Base-by-base conservation (phyloP, 2,329 filamentous ascomycete genomes). In the Knufia fluminis region DNA sequence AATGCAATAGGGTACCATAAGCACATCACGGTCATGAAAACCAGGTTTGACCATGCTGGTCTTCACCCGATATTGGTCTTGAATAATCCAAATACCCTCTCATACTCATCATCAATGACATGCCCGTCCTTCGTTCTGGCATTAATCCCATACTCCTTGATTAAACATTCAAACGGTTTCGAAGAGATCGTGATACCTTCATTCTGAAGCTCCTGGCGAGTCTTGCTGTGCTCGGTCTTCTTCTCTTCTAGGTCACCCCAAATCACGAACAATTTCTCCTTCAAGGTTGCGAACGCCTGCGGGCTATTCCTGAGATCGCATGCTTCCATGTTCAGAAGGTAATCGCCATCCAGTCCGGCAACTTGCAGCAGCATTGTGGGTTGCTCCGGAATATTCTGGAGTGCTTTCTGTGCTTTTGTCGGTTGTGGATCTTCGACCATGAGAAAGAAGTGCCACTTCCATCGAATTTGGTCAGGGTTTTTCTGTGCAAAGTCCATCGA, bases 191-290 rank as follows among this genome's bases (percentile, higher is more conserved):
- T n/a, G 51, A 58, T 52, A 57, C 49, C 16, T n/a, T 41, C 22
- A 36, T 50, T 48, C 32, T 40, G 45, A n/a, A 55, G 24, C 36
- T 50, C 23, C 10, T 28, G 41, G 20, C 53, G 52, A 24, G 52
- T 46, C 14, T 32, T 36, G 33, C 57, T 48, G 38, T 26, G 28
- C 65, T 51, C 62, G 1, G 60, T 59, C 61, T 85, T 87, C 42
- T 70, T 64, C 62, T 94, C 87, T 61, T 90, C 82, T 1, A 96
- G 71, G 53, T 95, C 79, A 1, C 91, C 91, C 90, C 91, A 97
- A 1, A 96, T 71, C 31, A 79, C 69, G 62, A 83, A 91, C 49
- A 96, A 71, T 57, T 77, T 82, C 57, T 94, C 79, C 45, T 79
- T 76, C 3, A 96, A 67, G 4, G 64, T 54, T 2, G 59, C 62